A percentile compares a stretch with the other conserved stretches of the same genome.
Evolutionary conservation across 768 basidiomycete species (phyloP).

Genomic region (Mrakia hoshinonis): DNA sequence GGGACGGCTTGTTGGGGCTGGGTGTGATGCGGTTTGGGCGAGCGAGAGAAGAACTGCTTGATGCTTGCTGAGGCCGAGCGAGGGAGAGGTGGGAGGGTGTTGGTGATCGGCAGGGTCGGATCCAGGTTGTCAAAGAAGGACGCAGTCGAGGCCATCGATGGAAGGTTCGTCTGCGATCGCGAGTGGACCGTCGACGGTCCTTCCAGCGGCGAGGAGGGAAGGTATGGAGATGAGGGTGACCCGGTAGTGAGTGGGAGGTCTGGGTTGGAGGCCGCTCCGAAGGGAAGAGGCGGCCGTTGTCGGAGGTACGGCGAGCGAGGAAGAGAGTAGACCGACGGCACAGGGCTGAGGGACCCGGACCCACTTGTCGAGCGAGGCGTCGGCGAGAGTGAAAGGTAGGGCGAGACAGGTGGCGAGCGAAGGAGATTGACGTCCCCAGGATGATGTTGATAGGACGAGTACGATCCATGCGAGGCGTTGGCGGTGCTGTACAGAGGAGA

Average conservation of each 20-base stretch:
- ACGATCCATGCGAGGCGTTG: neutral
- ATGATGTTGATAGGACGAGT: neutral
- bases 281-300: neutral
- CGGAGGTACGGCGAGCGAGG: neutral
- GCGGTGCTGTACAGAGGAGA: neutral
- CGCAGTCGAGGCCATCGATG: neutral
- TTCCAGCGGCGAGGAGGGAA: neutral
- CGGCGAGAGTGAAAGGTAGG: neutral
- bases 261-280: neutral
- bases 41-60: constrained; percentile 9
- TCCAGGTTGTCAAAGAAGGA: neutral
- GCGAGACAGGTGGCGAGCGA: neutral
- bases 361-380: neutral
- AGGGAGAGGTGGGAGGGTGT: constrained; percentile 12
- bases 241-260: neutral
- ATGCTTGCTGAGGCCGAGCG: constrained; percentile 1
- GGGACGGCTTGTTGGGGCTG: neutral
- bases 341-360: neutral
- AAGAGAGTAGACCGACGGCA: neutral
- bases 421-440: neutral
- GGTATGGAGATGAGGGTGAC: neutral
- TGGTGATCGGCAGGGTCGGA: constrained; percentile 15
- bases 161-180: neutral
- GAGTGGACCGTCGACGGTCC: neutral
- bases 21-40: neutral